phyloP scores from a whole-genome alignment of 441 rosid species.

The Gossypium gossypioides region DNA sequence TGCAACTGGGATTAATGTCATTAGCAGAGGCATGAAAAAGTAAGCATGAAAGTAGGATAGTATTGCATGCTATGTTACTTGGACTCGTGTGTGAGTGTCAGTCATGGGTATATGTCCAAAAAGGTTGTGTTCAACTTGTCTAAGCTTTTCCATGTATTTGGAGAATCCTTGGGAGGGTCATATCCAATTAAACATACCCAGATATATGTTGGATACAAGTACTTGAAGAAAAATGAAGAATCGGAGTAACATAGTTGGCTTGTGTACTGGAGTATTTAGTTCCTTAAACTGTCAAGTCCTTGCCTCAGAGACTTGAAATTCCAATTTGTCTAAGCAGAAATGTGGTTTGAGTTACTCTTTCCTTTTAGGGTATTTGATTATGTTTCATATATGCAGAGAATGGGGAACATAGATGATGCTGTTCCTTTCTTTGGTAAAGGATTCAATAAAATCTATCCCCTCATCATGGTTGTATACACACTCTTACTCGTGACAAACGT shows the following conservation, averaged over 20 bases:
- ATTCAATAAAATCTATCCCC: constrained; percentile 75
- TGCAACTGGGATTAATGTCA: neutral
- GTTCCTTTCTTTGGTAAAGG: constrained; percentile 58
- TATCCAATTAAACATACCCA: too few species aligned
- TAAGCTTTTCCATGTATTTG: too few species aligned
- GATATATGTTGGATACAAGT: too few species aligned
- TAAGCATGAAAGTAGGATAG: too few species aligned
- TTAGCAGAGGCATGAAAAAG: neutral
- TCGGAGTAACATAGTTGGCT: neutral
- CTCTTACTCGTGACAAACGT: constrained; percentile 63
- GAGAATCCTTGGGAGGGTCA: too few species aligned
- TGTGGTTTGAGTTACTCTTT: neutral
- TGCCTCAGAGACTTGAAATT: neutral
- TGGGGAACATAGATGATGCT: constrained; percentile 66
- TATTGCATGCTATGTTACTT: too few species aligned
- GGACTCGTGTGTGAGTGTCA: too few species aligned
- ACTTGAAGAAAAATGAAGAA: too few species aligned
- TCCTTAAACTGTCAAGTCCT: neutral
- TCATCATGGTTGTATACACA: constrained; percentile 71
- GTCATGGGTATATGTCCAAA: too few species aligned
- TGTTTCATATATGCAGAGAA: constrained; percentile 42
- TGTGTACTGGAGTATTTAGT: neutral
- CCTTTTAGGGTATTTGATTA: neutral
- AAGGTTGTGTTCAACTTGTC: too few species aligned
- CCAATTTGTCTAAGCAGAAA: neutral